Percentiles rank a stretch among this genome's conserved stretches.
These are phyloP conservation scores for Suillus lakei DNA, from an alignment of 768 basidiomycete genomes.

Conservation along the genomic window DNA sequence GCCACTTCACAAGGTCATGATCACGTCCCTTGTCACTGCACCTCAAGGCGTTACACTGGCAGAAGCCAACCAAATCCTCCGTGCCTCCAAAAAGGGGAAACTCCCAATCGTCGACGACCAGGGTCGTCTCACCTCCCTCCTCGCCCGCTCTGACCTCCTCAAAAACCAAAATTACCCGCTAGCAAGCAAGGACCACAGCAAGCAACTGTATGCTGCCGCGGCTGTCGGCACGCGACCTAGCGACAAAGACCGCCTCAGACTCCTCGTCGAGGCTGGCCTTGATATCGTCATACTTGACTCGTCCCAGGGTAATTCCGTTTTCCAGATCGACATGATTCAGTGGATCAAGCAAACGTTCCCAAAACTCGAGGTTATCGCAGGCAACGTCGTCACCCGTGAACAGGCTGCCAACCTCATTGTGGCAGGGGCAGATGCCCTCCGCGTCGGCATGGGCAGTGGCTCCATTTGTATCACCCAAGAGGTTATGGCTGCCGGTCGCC, in stretches of 20 bases:
- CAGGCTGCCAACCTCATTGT: constrained; percentile 93
- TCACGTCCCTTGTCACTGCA: constrained; percentile 84
- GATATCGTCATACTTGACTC: constrained; percentile 96
- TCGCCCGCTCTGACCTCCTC: constrained; percentile 95
- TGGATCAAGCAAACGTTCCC: constrained; percentile 92
- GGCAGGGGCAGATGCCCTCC: constrained; percentile 92
- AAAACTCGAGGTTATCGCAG: constrained; percentile 90
- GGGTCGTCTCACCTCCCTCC: constrained; percentile 76
- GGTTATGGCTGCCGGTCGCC: constrained; percentile 98
- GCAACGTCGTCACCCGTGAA: constrained; percentile 97
- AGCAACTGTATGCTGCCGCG: constrained; percentile 96
- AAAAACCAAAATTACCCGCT: constrained; percentile 98
- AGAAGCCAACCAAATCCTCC: constrained; percentile 93
- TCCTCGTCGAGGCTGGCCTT: constrained; percentile 92
- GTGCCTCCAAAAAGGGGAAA: constrained; percentile 97
- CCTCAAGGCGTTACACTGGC: constrained; percentile 85
- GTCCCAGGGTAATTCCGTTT: constrained; percentile 94
- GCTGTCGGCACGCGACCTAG: constrained; percentile 91
- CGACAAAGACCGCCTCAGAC: constrained; percentile 81
- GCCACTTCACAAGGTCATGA: constrained; percentile 84
- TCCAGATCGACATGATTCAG: constrained; percentile 90
- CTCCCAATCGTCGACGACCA: constrained; percentile 78
- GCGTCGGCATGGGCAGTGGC: constrained; percentile 97
- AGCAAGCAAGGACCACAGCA: constrained; percentile 89
- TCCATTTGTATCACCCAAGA: constrained; percentile 99